phyloP scores from a whole-genome alignment of 2,329 filamentous ascomycete genomes.

The Cladosporium sp. region DNA sequence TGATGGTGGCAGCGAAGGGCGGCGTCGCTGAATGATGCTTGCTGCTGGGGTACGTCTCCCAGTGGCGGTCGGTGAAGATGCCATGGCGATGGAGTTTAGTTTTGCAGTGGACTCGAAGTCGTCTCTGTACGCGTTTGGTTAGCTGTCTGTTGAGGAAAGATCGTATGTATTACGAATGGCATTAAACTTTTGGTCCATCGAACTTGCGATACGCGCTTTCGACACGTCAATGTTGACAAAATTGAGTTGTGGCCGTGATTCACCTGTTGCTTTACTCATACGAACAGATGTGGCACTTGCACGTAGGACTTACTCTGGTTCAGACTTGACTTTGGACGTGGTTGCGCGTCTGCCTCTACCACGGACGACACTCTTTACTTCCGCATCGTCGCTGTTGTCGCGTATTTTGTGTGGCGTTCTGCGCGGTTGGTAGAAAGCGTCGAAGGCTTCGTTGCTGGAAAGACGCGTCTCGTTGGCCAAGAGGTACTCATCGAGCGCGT shows the following conservation, averaged over 20 bases:
- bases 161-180: conserved; percentile 35
- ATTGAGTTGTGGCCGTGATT: too few relatives aligned
- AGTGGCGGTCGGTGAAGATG: conserved; percentile 24
- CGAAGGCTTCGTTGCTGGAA: conserved; percentile 63
- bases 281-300: neutral
- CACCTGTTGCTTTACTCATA: neutral
- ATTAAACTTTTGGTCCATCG: neutral
- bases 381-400: conserved; percentile 29
- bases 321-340: conserved; percentile 39
- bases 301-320: conserved; percentile 31
- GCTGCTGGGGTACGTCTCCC: conserved; percentile 36
- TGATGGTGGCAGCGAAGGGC: conserved; percentile 65
- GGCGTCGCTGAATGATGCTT: conserved; percentile 22
- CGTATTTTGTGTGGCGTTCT: conserved; percentile 55
- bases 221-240: neutral
- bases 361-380: conserved; percentile 34
- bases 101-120: conserved; percentile 20
- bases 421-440: conserved; percentile 68
- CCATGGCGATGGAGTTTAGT: neutral
- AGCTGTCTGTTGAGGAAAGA: conserved; percentile 1
- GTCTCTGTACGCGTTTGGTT: conserved; percentile 22
- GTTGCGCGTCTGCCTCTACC: conserved; percentile 32
- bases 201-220: neutral
- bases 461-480: conserved; percentile 67
- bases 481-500: conserved; percentile 71